phyloP scores from a whole-genome alignment of 2,329 filamentous ascomycete genomes.

The Fusarium temperatum region DNA sequence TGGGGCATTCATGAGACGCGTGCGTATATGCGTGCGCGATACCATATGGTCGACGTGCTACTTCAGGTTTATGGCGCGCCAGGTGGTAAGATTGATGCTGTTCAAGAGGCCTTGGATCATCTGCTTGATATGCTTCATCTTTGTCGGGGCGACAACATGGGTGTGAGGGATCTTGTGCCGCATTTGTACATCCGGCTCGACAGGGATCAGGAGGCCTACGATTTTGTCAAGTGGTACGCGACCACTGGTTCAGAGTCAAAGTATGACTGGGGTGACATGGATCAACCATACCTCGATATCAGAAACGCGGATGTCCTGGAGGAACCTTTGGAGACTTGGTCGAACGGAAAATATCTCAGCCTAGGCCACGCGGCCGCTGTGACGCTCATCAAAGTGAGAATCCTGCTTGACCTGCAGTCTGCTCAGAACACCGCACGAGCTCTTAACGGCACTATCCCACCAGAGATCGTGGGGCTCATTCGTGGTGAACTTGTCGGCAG shows the following conservation, averaged over 20 bases:
- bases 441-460: slow-evolving; percentile 14
- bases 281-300: slow-evolving; percentile 45
- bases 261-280: slow-evolving; percentile 35
- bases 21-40: slow-evolving; percentile 54
- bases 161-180: slow-evolving; percentile 53
- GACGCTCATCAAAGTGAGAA: slow-evolving; percentile 37
- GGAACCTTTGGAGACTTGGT: background rate
- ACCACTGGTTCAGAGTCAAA: slow-evolving; percentile 7
- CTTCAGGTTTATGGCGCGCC: slow-evolving; percentile 44
- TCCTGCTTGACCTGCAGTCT: slow-evolving; percentile 36
- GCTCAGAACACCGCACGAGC: slow-evolving; percentile 17
- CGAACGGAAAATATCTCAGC: background rate
- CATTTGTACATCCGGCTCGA: slow-evolving; percentile 55
- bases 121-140: slow-evolving; percentile 56
- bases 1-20: slow-evolving; percentile 53
- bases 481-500: slow-evolving; percentile 20
- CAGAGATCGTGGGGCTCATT: slow-evolving; percentile 37
- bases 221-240: slow-evolving; percentile 51
- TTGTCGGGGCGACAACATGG: slow-evolving; percentile 56
- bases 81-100: slow-evolving; percentile 39
- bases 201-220: slow-evolving; percentile 60
- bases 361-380: slow-evolving; percentile 25
- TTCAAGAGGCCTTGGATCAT: slow-evolving; percentile 51
- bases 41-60: slow-evolving; percentile 42
- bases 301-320: slow-evolving; percentile 55